Evolutionary conservation across 306 rosid genomes (phyloP).

Genomic region (Vicia villosa): DNA sequence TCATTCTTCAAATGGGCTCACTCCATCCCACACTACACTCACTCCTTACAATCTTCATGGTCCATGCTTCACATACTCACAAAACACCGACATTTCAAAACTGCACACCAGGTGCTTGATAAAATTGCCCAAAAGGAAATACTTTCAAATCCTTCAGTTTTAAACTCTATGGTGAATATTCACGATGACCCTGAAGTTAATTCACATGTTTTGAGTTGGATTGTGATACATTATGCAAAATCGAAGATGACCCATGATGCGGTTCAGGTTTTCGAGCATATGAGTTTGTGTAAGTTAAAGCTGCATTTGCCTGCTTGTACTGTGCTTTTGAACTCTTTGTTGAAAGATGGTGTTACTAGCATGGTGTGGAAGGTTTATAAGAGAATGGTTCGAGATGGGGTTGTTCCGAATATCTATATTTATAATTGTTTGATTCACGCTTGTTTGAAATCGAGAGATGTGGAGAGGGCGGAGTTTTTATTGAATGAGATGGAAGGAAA

Average conservation of each 20-base stretch:
- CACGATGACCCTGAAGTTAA: constrained; percentile 59
- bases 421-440: constrained; percentile 87
- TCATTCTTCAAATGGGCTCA: constrained; percentile 82
- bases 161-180: constrained; percentile 55
- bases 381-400: constrained; percentile 57
- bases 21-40: constrained; percentile 56
- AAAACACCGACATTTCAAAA: constrained; percentile 55
- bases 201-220: constrained; percentile 90
- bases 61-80: constrained; percentile 70
- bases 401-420: constrained; percentile 63
- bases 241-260: constrained; percentile 73
- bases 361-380: constrained; percentile 77
- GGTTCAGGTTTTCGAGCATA: constrained; percentile 72
- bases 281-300: constrained; percentile 56
- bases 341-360: constrained; percentile 60
- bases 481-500: constrained; percentile 72
- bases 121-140: constrained; percentile 66
- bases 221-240: constrained; percentile 63
- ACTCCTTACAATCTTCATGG: constrained; percentile 80
- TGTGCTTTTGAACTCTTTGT: constrained; percentile 74
- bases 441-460: constrained; percentile 76
- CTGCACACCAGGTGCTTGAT: constrained; percentile 74
- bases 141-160: constrained; percentile 71
- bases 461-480: constrained; percentile 64
- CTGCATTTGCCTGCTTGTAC: constrained; percentile 87